Evolutionary conservation across 2,329 filamentous ascomycete species (phyloP), one percentile per base, ranked within the genome.

Genomic region (Cordyceps cicadae): DNA sequence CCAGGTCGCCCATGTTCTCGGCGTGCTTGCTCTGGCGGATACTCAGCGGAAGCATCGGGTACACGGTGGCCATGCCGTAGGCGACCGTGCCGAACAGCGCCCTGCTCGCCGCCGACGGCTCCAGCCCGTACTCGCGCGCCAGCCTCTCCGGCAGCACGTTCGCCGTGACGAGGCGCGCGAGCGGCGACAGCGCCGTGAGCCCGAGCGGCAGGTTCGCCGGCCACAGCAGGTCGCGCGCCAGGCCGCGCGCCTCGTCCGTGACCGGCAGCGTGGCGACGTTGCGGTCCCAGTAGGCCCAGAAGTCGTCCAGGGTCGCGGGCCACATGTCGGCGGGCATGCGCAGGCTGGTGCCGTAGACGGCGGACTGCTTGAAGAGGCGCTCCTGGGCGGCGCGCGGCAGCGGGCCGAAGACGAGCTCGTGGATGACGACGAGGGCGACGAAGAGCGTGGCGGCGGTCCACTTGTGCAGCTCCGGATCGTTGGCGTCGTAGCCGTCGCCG

Each of bases 391-490:
- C 62, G 17, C 65, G 62, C 19, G 67, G 60, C 59, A 76, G 65
- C n/a, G 58, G 52, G 12, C 73, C 72, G 52, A 72, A 73, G 19
- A 74, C 63, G 53, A 69, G 65, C 62, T 75, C 68, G 61, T 75
- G 74, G 15, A 75, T 62, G 41, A 71, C 68, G 45, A 72, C 65
- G 6, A 68, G 66, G 1, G 71, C 68, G 7, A 71, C 74, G 57
- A 76, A 76, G 6, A 76, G 66, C 2, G 74, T 75, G 1, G 74
- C 70, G 0, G 74, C 73, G 14, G 75, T 73, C 75, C 73, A 76
- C 51, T 72, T 68, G 62, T 76, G 74, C 11, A 75, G 69, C 34
- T 67, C 63, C 5, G 71, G 68, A 60, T 76, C 72, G 54, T 75
- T 68, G 53, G 74, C 74, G 37, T 67, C 66, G 63, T 75, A 75